Base-by-base conservation (phyloP, 495 filamentous ascomycete genomes). In the Penicillium egyptiacum region DNA sequence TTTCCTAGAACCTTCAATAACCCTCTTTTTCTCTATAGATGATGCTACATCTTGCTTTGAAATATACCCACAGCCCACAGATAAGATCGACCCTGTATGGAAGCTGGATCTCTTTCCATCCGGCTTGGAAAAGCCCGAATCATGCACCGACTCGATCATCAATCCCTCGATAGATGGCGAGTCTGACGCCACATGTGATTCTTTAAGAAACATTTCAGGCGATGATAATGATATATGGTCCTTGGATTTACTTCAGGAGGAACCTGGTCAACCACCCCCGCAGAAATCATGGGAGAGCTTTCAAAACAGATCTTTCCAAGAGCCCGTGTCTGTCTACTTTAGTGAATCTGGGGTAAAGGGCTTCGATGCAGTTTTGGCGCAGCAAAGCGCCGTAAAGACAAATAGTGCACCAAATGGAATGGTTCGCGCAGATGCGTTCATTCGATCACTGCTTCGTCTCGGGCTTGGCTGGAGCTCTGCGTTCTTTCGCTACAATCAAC, bases 391-490 rank as follows among this genome's bases (percentile, higher is more conserved):
- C 0, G 35, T 19, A 11, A 62, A 44, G 22, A 59, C 49, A 5
- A 37, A 51, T 0, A 49, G 53, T n/a, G 53, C 51, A 7, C n/a
- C 60, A 2, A 60, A 55, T 14, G 62, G 64, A 10, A 28, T 74
- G 25, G 68, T 69, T n/a, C 69, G 63, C 30, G 61, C 77, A 17
- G 73, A 78, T 41, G 57, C 79, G 2, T 85, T 90, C 60, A 66
- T 86, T 33, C 66, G 82, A 45, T 86, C 84, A 22, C 71, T 96
- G 19, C 69, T 90, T 35, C 81, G 83, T 48, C 79, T 96, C 10
- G 89, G 87, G 0, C 77, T 97, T 3, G 94, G 94, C 5, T 82
- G 91, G 71, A 87, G 84, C 48, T 96, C 93, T 0, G 70, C 88
- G 10, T 81, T 96, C 46, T 97, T 95, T 69, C 67, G 67, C 1